These are phyloP conservation scores for Aureobasidium sp. DNA, from an alignment of 2,329 filamentous ascomycete species.

Conservation along the genomic window DNA sequence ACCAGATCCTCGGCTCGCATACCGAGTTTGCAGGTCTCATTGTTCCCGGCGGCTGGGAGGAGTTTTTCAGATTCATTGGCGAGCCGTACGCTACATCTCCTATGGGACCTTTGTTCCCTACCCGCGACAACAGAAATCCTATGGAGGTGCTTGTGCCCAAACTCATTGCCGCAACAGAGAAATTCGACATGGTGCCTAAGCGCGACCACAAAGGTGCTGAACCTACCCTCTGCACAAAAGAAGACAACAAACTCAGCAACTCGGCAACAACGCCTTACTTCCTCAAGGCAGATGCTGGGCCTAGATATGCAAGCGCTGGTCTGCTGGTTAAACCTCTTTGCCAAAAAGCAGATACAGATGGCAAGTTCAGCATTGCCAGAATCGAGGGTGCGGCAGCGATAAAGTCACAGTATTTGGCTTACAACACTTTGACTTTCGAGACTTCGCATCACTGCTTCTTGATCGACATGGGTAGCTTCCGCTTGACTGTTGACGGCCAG, in stretches of 20 bases:
- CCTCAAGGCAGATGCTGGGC: slow-evolving; percentile 45
- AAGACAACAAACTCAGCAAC: slow-evolving; percentile 36
- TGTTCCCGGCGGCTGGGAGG: slow-evolving; percentile 52
- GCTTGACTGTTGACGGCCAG: slow-evolving; percentile 34
- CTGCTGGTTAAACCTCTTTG: slow-evolving; percentile 44
- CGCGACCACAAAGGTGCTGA: slow-evolving; percentile 43
- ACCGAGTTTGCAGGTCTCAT: slow-evolving; percentile 50
- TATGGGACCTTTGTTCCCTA: slow-evolving; percentile 39
- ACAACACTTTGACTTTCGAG: slow-evolving; percentile 29
- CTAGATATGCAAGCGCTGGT: slow-evolving; percentile 41
- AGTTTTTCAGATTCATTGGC: slow-evolving; percentile 54
- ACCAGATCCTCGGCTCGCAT: slow-evolving; percentile 48
- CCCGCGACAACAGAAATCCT: slow-evolving; percentile 47
- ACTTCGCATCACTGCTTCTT: slow-evolving; percentile 48
- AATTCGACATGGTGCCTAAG: slow-evolving; percentile 50
- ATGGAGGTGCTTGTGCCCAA: slow-evolving; percentile 47
- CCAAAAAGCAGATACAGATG: slow-evolving; percentile 41
- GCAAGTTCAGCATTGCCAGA: slow-evolving; percentile 48
- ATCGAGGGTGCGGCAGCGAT: slow-evolving; percentile 37
- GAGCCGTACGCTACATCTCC: slow-evolving; percentile 39
- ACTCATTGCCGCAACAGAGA: slow-evolving; percentile 48
- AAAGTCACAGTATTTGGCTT: slow-evolving; percentile 26
- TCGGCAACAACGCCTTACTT: slow-evolving; percentile 42
- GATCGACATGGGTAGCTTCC: slow-evolving; percentile 42
- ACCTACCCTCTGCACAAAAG: slow-evolving; percentile 36